Evolutionary conservation across 192 early-diverging fungal species (phyloP).

Genomic region (Thamnidium elegans): DNA sequence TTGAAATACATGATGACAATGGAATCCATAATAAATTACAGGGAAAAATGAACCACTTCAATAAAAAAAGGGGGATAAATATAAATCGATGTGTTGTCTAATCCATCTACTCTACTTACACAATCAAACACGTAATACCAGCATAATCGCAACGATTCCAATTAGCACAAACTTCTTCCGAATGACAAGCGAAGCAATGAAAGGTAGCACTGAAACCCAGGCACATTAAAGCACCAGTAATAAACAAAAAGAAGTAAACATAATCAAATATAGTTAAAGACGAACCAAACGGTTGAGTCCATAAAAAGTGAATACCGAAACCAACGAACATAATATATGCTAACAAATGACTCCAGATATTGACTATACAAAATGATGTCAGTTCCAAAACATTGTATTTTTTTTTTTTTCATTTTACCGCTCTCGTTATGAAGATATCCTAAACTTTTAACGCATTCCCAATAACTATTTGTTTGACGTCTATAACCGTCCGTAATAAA

Average conservation of each 20-base stretch:
- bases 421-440: conserved; percentile 91
- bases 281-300: conserved; percentile 34
- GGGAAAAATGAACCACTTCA: conserved; percentile 30
- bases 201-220: conserved; percentile 76
- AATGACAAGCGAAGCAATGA: conserved; percentile 86
- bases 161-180: conserved; percentile 57
- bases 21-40: conserved; percentile 28
- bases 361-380: conserved; percentile 43
- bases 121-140: conserved; percentile 83
- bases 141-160: conserved; percentile 95
- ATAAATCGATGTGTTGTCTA: not conserved
- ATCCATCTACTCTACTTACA: conserved; percentile 38
- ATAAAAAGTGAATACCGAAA: conserved; percentile 47
- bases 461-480: conserved; percentile 69
- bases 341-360: conserved; percentile 85
- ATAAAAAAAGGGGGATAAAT: not conserved
- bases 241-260: conserved; percentile 69
- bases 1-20: conserved; percentile 12
- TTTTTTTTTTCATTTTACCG: conserved; percentile 49
- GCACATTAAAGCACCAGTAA: conserved; percentile 73
- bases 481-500: conserved; percentile 83
- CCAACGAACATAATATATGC: conserved; percentile 61
- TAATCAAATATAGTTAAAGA: conserved; percentile 63
- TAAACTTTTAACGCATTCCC: conserved; percentile 69
- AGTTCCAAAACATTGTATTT: not conserved